Percentiles rank a stretch among this genome's conserved stretches.
Conservation (phyloP, 306 rosid genomes). For the Adenanthera pavonina region DNA sequence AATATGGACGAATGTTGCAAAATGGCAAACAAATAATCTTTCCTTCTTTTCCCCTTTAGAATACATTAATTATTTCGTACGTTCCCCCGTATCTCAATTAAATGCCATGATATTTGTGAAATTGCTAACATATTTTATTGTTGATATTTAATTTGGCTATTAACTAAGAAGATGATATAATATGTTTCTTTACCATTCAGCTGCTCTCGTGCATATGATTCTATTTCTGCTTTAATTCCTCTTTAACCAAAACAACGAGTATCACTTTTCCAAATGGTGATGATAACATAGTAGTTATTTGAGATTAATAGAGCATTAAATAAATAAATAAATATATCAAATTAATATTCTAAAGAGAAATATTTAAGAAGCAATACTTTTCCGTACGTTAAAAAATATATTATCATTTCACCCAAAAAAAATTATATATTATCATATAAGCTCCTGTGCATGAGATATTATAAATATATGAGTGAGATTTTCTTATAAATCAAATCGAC, state of each 20-base stretch:
- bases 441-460: neutral
- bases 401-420: neutral
- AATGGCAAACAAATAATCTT: no score
- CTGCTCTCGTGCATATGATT: neutral
- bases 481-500: neutral
- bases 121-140: no score
- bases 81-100: no score
- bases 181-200: neutral
- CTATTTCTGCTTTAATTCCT: neutral
- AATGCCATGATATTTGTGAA: no score
- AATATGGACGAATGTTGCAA: no score
- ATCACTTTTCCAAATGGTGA: neutral
- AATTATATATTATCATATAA: neutral
- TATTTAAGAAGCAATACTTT: neutral
- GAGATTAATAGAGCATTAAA: neutral
- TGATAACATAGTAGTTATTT: no score
- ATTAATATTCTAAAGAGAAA: neutral
- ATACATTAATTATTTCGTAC: no score
- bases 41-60: no score
- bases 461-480: neutral
- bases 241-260: neutral
- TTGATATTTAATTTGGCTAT: neutral
- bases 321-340: neutral
- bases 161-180: neutral
- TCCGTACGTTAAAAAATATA: neutral